These are phyloP conservation scores for Dictyostelium capitatum DNA, from an alignment of 78 protist species.

Conservation along the genomic window DNA sequence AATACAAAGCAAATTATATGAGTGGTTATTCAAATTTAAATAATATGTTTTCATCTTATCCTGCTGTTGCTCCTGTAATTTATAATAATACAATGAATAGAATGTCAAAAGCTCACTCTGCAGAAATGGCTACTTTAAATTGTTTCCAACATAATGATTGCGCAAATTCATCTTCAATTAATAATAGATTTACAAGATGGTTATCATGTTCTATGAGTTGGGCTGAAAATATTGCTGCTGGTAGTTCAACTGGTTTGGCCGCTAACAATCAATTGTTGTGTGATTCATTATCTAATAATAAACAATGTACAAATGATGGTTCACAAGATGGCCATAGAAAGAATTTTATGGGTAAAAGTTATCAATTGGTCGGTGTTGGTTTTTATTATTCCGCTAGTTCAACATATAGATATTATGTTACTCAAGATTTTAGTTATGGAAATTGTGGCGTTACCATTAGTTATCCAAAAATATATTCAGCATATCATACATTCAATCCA, in stretches of 20 bases:
- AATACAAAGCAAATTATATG: constrained; percentile 1
- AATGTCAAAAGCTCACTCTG: not conserved
- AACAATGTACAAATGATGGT: not conserved
- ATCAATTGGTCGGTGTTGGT: constrained; percentile 17
- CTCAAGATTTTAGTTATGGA: constrained; percentile 35
- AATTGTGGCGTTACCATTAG: no score
- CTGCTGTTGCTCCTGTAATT: not conserved
- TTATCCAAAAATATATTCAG: not conserved
- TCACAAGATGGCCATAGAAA: constrained; percentile 41
- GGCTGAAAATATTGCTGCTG: constrained; percentile 26
- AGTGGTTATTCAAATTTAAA: not conserved
- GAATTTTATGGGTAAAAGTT: not conserved
- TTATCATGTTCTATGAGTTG: not conserved
- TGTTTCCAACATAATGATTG: constrained; percentile 19
- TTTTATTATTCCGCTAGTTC: not conserved
- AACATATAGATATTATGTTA: constrained; percentile 18
- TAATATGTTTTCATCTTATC: not conserved
- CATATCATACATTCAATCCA: constrained; percentile 11
- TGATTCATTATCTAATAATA: not conserved
- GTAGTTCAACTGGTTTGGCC: not conserved
- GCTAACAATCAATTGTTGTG: not conserved
- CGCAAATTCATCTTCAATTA: not conserved
- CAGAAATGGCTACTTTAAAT: not conserved
- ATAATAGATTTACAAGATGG: not conserved
- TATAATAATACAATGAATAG: constrained; percentile 5